Evolutionary conservation across 306 rosid species (phyloP), one percentile per base, ranked within the genome.

Genomic region (Purshia tridentata): DNA sequence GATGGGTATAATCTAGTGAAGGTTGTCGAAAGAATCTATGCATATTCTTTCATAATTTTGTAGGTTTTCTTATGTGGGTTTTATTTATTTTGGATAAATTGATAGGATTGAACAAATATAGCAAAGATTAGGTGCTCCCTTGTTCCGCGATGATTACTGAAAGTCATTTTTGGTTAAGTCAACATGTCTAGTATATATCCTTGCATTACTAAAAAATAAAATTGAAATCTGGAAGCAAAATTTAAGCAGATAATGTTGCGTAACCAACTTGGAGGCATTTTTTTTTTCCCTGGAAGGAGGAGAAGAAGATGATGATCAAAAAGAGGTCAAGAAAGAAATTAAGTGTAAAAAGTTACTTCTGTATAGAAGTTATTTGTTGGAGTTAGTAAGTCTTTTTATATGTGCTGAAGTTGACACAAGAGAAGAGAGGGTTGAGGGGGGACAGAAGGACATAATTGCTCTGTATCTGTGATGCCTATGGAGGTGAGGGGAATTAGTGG

Each of bases 1-100:
- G 52, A 64, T 65, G 66, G 54, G 47, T 41, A 44, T 52, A 29
- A 10, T 12, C 20, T 35, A 47, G 70, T 76, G 42, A 37, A 20
- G 23, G 19, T 40, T 68, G 49, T 62, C 19, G 37, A 10, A 9
- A 47, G 35, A 51, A 46, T 46, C 51, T 51, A 0, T 37, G 57
- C 41, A 12, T 23, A 59, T 70, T 77, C 46, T 22, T 2, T 2
- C 16, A 50, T 18, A 18, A 19, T 44, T 62, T 14, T 8, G 6
- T 20, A 13, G 23, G 48, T 52, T 72, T 65, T 56, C 9, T 8
- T 41, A 20, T 42, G 18, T 35, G 57, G 59, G 68, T 29, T 66
- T 37, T 50, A 56, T 74, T 66, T 45, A 6, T 29, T 65, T 15
- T 56, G 2, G 22, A 18, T 60, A 10, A 19, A 18, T 70, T n/a